Evolutionary conservation across 2,329 filamentous ascomycete genomes (phyloP).

Genomic region (Capronia coronata): DNA sequence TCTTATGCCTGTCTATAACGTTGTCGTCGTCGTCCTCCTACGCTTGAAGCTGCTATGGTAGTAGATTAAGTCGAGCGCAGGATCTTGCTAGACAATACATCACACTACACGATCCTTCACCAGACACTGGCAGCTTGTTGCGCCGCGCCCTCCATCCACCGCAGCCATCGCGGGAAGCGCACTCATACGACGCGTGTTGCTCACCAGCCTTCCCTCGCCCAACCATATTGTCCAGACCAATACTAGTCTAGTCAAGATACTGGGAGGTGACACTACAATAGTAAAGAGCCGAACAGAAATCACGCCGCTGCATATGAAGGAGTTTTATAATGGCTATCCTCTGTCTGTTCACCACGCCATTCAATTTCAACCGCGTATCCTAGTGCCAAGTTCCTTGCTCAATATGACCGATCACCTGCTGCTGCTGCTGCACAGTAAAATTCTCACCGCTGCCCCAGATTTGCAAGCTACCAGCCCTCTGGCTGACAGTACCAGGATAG

Average conservation of each 20-base stretch:
- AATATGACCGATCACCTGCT: constrained; percentile 10
- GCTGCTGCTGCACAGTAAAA: background rate
- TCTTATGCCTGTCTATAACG: no score
- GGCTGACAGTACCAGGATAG: no score
- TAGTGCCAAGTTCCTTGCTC: constrained; percentile 5
- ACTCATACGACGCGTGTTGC: background rate
- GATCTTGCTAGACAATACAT: background rate
- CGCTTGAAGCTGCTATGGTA: no score
- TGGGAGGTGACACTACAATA: background rate
- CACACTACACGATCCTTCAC: no score
- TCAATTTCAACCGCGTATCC: constrained; percentile 19
- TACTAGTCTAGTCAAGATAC: no score
- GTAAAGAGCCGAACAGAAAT: background rate
- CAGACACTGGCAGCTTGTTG: no score
- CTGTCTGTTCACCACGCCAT: constrained; percentile 16
- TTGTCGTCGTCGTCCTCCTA: no score
- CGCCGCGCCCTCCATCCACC: no score
- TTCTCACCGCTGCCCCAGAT: background rate
- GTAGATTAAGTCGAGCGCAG: background rate
- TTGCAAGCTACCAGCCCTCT: background rate
- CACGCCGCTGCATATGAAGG: background rate
- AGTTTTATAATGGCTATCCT: constrained; percentile 1
- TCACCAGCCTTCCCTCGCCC: background rate
- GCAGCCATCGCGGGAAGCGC: no score
- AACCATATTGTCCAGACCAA: no score